These are phyloP conservation scores for Euphorbia corollata DNA, from an alignment of 441 rosid genomes.

Conservation along the genomic window DNA sequence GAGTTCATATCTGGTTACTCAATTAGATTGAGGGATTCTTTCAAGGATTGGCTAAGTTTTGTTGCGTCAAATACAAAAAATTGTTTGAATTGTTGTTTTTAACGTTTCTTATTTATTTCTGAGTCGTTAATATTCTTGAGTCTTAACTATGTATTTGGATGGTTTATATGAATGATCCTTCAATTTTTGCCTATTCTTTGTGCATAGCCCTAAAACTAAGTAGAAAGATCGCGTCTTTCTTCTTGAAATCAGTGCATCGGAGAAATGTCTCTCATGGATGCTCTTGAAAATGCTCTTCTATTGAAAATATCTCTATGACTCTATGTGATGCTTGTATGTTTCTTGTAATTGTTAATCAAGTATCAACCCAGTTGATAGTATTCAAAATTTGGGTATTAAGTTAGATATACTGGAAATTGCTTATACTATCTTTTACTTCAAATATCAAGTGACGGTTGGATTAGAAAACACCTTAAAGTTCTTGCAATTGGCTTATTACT, in stretches of 20 bases:
- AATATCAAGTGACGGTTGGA: not conserved
- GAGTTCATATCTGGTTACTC: too few species aligned
- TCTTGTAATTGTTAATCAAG: not conserved
- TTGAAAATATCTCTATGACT: not conserved
- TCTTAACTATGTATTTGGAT: too few species aligned
- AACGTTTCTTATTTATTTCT: too few species aligned
- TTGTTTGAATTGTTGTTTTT: too few species aligned
- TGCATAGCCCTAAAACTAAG: not conserved
- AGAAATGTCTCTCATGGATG: not conserved
- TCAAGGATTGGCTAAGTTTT: too few species aligned
- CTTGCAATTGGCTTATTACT: too few species aligned
- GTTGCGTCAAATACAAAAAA: too few species aligned
- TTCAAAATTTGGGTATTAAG: not conserved
- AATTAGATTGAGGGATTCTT: too few species aligned
- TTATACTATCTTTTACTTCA: not conserved
- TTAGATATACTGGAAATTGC: not conserved
- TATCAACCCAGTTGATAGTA: not conserved
- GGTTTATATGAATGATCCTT: too few species aligned
- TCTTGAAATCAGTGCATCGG: not conserved
- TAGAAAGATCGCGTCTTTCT: conserved; percentile 1
- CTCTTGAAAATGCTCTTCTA: not conserved
- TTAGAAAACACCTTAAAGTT: too few species aligned
- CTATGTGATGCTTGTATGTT: not conserved
- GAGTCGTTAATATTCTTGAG: too few species aligned
- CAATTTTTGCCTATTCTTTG: not conserved